Evolutionary conservation across 495 filamentous ascomycete species (phyloP).

Genomic region (Baudoinia panamericana): DNA sequence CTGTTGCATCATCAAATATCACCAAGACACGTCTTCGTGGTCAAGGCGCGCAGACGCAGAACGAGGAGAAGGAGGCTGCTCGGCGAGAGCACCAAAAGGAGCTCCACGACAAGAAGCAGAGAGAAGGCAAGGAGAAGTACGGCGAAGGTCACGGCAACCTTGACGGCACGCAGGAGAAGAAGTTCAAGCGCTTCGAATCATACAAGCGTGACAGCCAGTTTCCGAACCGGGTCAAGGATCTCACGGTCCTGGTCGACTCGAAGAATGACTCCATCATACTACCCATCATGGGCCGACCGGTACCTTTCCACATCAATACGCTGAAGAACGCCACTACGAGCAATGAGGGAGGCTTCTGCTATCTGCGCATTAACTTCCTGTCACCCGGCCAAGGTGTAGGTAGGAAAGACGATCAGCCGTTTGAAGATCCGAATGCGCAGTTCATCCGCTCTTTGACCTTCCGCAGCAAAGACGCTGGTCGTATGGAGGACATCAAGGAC

Average conservation of each 20-base stretch:
- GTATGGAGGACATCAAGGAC: constrained; percentile 75
- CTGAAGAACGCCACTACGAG: constrained; percentile 64
- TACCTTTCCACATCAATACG: constrained; percentile 97
- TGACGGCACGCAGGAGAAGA: constrained; percentile 85
- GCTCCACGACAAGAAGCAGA: constrained; percentile 74
- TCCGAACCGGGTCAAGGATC: constrained; percentile 64
- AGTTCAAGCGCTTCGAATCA: constrained; percentile 96
- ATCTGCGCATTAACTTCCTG: constrained; percentile 90
- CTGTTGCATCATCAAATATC: constrained; percentile 80
- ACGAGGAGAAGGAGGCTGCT: constrained; percentile 78
- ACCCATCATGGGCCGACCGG: constrained; percentile 93
- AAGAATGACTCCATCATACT: constrained; percentile 84
- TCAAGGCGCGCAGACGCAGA: constrained; percentile 69
- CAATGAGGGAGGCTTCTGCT: constrained; percentile 76
- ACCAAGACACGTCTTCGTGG: constrained; percentile 86
- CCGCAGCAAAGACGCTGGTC: constrained; percentile 72
- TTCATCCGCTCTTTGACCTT: constrained; percentile 93
- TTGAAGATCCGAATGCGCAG: constrained; percentile 89
- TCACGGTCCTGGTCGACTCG: constrained; percentile 76
- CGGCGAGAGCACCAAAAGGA: constrained; percentile 90
- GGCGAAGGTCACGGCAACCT: constrained; percentile 65
- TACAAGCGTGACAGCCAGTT: constrained; percentile 98
- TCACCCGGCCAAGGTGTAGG: constrained; percentile 97
- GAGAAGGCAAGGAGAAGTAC: constrained; percentile 71
- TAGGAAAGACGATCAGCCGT: constrained; percentile 94